Base-by-base conservation (phyloP, 2,329 filamentous ascomycete species). In the Penicillium brasilianum region DNA sequence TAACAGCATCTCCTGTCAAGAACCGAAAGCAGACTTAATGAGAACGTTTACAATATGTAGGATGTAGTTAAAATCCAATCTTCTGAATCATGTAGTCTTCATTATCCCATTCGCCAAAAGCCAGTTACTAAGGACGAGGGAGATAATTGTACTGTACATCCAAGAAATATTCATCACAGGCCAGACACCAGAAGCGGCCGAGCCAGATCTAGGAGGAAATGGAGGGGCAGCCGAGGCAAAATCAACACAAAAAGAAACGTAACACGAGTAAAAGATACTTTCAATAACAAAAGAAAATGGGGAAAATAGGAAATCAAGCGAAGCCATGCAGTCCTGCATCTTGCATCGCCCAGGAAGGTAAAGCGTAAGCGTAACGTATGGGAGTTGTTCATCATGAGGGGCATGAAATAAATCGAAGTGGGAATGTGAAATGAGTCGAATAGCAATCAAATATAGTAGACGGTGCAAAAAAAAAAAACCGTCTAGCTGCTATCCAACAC, bases 101-200 rank as follows among this genome's bases (percentile, higher is more conserved):
- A 57, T 64, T 50, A 65, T 57, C 61, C 60, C 60, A 44, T 61
- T 62, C 60, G 58, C 59, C 60, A 18, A 48, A 51, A 56, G 39
- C 46, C 63, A 58, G 59, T 53, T 61, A 60, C 59, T 66, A 66
- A 63, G 6, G 25, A 57, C 25, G 51, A 37, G 58, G 58, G 41
- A 58, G 63, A 41, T 53, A 55, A 57, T 52, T 59, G 58, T 68
- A 70, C 61, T 62, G 56, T 71, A 67, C 65, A 71, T 59, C 36
- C n/a, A n/a, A 54, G 57, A 6, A 34, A 50, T 50, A n/a, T 50
- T 34, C 30, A 46, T 52, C 58, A 44, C 20, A 44, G 51, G 55
- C 51, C 61, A 63, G 58, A 64, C 57, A 62, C 57, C 62, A 37
- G 54, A 46, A 58, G 55, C 54, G 43, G 54, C 53, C 39, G 56